Percentiles rank a stretch among this genome's conserved stretches.
phyloP scores from a whole-genome alignment of 2,329 filamentous ascomycete genomes.

The Lecanicillium sp. region DNA sequence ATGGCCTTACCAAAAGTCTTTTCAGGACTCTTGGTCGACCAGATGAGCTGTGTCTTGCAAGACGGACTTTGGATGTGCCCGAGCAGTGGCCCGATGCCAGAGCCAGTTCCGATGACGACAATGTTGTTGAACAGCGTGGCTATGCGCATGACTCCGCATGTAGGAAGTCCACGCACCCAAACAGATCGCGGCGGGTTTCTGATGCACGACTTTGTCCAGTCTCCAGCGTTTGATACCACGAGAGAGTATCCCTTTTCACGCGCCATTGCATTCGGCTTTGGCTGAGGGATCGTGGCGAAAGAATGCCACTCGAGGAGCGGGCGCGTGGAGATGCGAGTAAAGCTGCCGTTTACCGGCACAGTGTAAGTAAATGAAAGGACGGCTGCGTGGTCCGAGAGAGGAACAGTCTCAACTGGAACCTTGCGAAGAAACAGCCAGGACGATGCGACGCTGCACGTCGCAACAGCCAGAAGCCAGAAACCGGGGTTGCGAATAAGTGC shows the following conservation, averaged over 20 bases:
- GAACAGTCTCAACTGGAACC: slow-evolving; percentile 58
- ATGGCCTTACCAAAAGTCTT: slow-evolving; percentile 57
- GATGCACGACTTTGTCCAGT: slow-evolving; percentile 66
- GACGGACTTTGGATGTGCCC: slow-evolving; percentile 49
- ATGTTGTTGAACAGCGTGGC: slow-evolving; percentile 60
- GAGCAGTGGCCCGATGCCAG: slow-evolving; percentile 65
- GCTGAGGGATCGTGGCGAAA: slow-evolving; percentile 67
- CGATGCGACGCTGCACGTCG: slow-evolving; percentile 59
- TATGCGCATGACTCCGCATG: slow-evolving; percentile 61
- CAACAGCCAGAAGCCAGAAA: slow-evolving; percentile 63
- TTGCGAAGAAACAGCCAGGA: slow-evolving; percentile 69
- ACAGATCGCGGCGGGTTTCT: slow-evolving; percentile 52
- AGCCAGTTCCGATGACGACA: slow-evolving; percentile 65
- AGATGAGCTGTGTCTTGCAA: slow-evolving; percentile 55
- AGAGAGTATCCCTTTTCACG: slow-evolving; percentile 52
- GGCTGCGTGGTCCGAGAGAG: slow-evolving; percentile 66
- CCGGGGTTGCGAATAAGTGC: slow-evolving; percentile 34
- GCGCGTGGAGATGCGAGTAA: slow-evolving; percentile 51
- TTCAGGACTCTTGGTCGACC: slow-evolving; percentile 58
- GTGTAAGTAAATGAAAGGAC: slow-evolving; percentile 64
- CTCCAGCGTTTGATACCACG: slow-evolving; percentile 65
- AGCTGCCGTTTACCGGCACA: slow-evolving; percentile 43
- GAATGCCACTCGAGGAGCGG: slow-evolving; percentile 69
- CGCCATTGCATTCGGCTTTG: slow-evolving; percentile 38
- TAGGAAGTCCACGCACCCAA: slow-evolving; percentile 63